Evolutionary conservation across 495 filamentous ascomycete species (phyloP).

Genomic region (Sordaria brevicollis): DNA sequence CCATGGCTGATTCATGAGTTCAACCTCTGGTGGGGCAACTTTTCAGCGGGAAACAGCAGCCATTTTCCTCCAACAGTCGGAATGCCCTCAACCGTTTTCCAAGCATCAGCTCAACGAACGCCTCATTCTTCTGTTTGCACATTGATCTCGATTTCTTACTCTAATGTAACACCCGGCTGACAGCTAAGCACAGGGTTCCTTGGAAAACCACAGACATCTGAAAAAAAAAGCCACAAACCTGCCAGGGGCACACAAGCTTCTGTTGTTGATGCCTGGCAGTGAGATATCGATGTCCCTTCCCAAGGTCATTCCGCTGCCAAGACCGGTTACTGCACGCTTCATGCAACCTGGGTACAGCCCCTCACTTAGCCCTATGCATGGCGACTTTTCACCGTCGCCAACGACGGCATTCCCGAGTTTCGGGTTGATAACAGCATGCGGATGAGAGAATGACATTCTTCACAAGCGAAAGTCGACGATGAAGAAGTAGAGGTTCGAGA

Average conservation of each 20-base stretch:
- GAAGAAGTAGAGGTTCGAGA: background rate
- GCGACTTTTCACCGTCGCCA: background rate
- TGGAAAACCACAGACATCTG: background rate
- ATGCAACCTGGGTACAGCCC: conserved; percentile 3
- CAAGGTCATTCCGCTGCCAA: background rate
- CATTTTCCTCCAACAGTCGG: background rate
- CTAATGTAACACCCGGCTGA: background rate
- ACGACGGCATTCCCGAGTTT: background rate
- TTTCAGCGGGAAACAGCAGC: background rate
- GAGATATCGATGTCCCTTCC: background rate
- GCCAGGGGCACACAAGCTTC: background rate
- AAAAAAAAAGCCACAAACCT: background rate
- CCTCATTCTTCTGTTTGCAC: background rate
- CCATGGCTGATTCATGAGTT: background rate
- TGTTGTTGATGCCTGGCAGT: background rate
- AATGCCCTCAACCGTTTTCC: background rate
- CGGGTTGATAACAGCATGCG: background rate
- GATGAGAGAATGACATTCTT: background rate
- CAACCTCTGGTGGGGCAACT: background rate
- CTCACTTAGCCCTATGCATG: conserved; percentile 20
- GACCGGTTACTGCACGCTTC: background rate
- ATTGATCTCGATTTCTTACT: background rate
- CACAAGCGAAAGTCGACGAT: background rate
- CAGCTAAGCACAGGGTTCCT: background rate
- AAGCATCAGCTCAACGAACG: background rate